Evolutionary conservation across 306 rosid species (phyloP).

Genomic region (Vachellia pachyceras): DNA sequence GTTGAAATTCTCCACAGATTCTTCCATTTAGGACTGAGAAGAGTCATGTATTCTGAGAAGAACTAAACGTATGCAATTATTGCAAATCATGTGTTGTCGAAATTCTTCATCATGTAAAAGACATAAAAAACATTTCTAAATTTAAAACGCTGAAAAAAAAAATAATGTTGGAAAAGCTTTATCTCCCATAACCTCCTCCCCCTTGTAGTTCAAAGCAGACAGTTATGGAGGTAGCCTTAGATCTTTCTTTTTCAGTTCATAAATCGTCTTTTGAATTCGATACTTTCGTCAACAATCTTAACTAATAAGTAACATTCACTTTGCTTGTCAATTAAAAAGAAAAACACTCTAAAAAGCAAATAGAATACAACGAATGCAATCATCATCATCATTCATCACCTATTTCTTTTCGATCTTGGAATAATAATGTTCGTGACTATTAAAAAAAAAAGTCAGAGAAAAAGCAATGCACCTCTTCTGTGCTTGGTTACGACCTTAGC

Average conservation of each 20-base stretch:
- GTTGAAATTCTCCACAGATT: no score
- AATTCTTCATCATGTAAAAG: neutral
- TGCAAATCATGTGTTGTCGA: neutral
- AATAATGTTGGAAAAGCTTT: neutral
- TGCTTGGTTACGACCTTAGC: conserved; percentile 57
- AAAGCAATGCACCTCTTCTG: conserved; percentile 64
- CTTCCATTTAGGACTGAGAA: no score
- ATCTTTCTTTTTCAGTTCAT: neutral
- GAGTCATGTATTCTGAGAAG: neutral
- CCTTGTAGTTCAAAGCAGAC: conserved; percentile 11
- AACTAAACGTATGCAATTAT: neutral
- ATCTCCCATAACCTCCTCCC: neutral
- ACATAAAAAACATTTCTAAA: neutral
- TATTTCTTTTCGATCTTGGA: neutral
- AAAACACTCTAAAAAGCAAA: neutral
- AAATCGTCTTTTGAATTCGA: neutral
- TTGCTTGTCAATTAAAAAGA: neutral
- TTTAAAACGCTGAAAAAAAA: neutral
- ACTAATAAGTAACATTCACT: conserved; percentile 7
- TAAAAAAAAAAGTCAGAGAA: neutral
- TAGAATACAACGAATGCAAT: neutral
- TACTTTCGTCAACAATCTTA: neutral
- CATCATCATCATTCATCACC: conserved; percentile 30
- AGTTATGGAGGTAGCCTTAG: neutral
- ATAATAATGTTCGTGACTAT: neutral